Conservation (phyloP, 1,139 yeast species). For the Nakaseomyces sp. region DNA sequence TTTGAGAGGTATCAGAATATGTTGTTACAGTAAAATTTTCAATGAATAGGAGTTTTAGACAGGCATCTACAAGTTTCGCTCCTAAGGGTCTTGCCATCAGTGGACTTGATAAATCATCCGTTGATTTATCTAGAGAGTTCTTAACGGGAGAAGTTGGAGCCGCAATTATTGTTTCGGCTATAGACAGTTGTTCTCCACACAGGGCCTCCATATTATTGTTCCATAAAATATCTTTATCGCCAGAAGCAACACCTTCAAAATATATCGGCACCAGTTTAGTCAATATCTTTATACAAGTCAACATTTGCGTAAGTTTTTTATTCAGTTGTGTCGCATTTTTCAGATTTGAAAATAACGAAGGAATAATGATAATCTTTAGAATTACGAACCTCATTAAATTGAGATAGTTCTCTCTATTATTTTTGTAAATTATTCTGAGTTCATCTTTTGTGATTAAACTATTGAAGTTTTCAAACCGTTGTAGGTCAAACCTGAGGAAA, state of each 20-base stretch:
- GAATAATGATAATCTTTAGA: constrained; percentile 6
- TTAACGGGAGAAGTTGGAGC: background rate
- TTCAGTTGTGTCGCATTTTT: constrained; percentile 9
- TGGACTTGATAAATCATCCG: constrained; percentile 1
- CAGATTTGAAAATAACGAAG: constrained; percentile 1
- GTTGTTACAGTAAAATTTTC: constrained; percentile 44
- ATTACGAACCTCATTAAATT: constrained; percentile 42
- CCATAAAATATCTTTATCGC: constrained; percentile 4
- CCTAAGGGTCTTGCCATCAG: constrained; percentile 38
- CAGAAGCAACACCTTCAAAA: constrained; percentile 37
- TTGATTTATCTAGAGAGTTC: background rate
- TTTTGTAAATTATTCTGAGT: constrained; percentile 49
- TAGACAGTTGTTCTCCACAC: constrained; percentile 1
- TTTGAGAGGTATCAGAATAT: constrained; percentile 26
- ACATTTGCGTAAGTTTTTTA: constrained; percentile 21
- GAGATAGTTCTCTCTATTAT: constrained; percentile 48
- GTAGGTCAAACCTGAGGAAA: constrained; percentile 3
- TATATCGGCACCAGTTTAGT: constrained; percentile 61
- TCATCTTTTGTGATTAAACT: constrained; percentile 49
- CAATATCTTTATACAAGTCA: constrained; percentile 59
- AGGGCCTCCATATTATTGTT: constrained; percentile 2
- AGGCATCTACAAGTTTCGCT: constrained; percentile 37
- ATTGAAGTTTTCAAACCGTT: constrained; percentile 18
- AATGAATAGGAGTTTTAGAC: constrained; percentile 49
- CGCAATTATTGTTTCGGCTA: background rate